A percentile compares a stretch with the other conserved stretches of the same genome.
phyloP scores from a whole-genome alignment of 1,284 basidiomycete species.

The Ganoderma sinense region DNA sequence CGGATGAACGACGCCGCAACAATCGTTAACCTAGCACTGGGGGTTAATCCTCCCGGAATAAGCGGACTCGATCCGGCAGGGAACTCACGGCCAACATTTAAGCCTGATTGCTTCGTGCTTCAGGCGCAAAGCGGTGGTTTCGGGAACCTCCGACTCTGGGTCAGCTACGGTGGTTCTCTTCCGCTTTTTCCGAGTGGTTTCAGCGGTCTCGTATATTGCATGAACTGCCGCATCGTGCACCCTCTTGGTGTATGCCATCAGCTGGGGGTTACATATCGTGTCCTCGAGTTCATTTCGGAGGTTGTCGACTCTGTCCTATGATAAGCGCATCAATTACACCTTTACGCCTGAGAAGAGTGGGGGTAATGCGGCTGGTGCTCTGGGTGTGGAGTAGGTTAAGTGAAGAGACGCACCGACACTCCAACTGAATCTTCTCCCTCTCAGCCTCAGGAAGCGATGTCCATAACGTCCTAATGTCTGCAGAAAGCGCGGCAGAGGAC shows the following conservation, averaged over 20 bases:
- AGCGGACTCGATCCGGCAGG: not conserved
- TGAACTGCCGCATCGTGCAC: conserved; percentile 59
- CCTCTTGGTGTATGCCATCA: conserved; percentile 63
- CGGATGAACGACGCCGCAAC: conserved; percentile 69
- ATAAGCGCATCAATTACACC: not conserved
- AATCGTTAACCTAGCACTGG: conserved; percentile 51
- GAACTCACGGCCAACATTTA: conserved; percentile 64
- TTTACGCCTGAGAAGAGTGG: not conserved
- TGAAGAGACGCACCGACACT: conserved; percentile 41
- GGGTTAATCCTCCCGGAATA: not conserved
- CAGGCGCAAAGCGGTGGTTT: conserved; percentile 54
- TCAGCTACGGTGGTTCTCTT: conserved; percentile 46
- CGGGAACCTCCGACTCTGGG: conserved; percentile 44
- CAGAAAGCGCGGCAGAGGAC: conserved; percentile 17
- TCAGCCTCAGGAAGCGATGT: conserved; percentile 25
- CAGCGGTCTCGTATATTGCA: conserved; percentile 53
- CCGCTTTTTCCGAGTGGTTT: conserved; percentile 52
- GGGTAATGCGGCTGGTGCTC: not conserved
- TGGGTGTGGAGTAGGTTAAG: not conserved
- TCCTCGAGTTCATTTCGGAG: conserved; percentile 54
- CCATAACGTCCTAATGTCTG: conserved; percentile 26
- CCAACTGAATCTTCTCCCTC: conserved; percentile 32
- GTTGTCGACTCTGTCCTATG: conserved; percentile 58
- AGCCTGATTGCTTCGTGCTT: conserved; percentile 58
- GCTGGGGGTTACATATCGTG: conserved; percentile 60